Evolutionary conservation across 768 basidiomycete genomes (phyloP).

Genomic region (Glaciozyma antarctica): DNA sequence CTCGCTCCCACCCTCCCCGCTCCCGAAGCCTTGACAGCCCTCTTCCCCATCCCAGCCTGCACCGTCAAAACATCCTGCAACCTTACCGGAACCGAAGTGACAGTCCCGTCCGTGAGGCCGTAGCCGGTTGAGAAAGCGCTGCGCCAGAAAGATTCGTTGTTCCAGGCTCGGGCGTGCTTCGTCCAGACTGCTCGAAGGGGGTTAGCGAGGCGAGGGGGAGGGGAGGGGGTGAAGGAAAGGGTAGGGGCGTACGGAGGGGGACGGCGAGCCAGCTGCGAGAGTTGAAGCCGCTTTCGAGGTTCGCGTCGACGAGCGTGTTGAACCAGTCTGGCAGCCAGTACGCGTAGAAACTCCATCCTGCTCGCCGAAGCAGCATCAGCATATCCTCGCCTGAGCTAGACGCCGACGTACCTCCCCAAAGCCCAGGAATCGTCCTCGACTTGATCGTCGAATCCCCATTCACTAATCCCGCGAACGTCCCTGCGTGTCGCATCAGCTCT

Average conservation of each 20-base stretch:
- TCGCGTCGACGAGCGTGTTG: constrained; percentile 3
- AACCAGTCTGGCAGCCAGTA: constrained; percentile 13
- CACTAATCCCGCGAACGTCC: neutral
- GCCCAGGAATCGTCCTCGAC: constrained; percentile 3
- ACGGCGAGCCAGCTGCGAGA: constrained; percentile 13
- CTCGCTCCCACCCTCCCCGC: no score
- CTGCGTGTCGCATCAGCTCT: neutral
- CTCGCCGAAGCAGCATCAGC: neutral
- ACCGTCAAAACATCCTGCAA: no score
- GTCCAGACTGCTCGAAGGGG: constrained; percentile 11
- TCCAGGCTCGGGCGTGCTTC: constrained; percentile 9
- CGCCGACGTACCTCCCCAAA: neutral
- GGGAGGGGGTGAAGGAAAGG: neutral
- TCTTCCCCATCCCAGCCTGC: no score
- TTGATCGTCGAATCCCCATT: constrained; percentile 1
- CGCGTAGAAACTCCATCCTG: constrained; percentile 20
- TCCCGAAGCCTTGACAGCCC: no score
- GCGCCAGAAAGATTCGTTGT: constrained; percentile 19
- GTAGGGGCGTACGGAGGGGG: constrained; percentile 9
- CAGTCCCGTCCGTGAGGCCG: constrained; percentile 5
- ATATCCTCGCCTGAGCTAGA: neutral
- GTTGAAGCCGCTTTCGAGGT: constrained; percentile 4
- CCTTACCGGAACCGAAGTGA: neutral
- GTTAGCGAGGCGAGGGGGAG: neutral
- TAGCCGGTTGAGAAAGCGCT: constrained; percentile 8